Evolutionary conservation across 495 filamentous ascomycete species (phyloP), one percentile per base, ranked within the genome.

Genomic region (Copromyces sp.): DNA sequence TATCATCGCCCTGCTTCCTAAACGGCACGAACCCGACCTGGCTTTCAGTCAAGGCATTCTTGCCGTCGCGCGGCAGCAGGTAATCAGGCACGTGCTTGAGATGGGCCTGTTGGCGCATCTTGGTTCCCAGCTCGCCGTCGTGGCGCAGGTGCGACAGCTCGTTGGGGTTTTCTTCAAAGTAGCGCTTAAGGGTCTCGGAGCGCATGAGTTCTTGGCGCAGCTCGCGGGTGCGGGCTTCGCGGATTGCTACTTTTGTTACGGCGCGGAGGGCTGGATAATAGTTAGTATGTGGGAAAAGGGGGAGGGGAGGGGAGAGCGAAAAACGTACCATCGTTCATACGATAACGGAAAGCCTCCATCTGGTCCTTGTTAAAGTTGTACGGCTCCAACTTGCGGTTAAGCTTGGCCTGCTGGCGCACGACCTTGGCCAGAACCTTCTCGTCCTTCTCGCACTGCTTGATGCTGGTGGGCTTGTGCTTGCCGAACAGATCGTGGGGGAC

Each of bases 51-150:
- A 93, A 80, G 3, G 84, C 90, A 75, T 89, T 89, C 76, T 88
- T 90, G 0, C 92, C 94, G 74, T 92, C 93, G 32, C 85, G 86
- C 0, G 95, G 95, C 77, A 99, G 86, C 68, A 99, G 82, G 82
- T 99, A 99, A 35, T 97, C 94, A 0, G 95, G 95, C 3, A 99
- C 93, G 83, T 98, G 94, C 81, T 93, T 97, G 72, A 99, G 82
- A 86, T 99, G 96, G 12, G 90, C 86, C 82, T 97, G 94, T 39
- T 94, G 86, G 74, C 92, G 86, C 5, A 92, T 91, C 29, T 90
- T 69, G 41, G 74, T 86, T 73, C 93, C 89, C 61, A 95, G 82
- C 80, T 97, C 95, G 11, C 90, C 91, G 79, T 99, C 96, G 78
- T 99, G 95, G 38, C 95, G 86, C 69, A 99, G 84, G 78, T 95